These are phyloP conservation scores for Dacryopinax spathularia DNA, from an alignment of 768 basidiomycete species.

Conservation along the genomic window DNA sequence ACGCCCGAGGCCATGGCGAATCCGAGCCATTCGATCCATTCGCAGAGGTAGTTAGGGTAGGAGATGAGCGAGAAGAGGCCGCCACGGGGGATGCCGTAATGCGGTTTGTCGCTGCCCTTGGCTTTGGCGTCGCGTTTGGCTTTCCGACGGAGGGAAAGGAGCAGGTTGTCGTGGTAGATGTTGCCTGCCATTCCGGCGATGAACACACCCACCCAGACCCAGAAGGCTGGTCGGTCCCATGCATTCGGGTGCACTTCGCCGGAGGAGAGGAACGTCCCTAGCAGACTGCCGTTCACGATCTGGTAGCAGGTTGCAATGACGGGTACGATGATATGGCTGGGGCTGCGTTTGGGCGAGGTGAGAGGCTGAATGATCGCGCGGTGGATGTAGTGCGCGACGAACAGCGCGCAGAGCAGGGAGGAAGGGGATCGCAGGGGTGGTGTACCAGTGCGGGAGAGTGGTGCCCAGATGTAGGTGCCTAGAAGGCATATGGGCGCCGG, in stretches of 20 bases:
- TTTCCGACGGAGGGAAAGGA: slow-evolving; percentile 64
- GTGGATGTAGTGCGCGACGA: slow-evolving; percentile 66
- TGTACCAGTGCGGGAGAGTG: slow-evolving; percentile 13
- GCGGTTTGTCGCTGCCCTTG: slow-evolving; percentile 21
- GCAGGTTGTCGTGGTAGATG: slow-evolving; percentile 77
- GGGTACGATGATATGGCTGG: slow-evolving; percentile 53
- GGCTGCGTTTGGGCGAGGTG: slow-evolving; percentile 64
- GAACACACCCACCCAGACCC: slow-evolving; percentile 54
- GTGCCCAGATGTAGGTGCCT: slow-evolving; percentile 16
- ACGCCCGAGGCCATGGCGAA: slow-evolving; percentile 51
- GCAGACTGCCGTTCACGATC: slow-evolving; percentile 49
- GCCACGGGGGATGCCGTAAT: slow-evolving; percentile 72
- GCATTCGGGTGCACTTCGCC: slow-evolving; percentile 36
- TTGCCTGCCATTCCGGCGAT: slow-evolving; percentile 60
- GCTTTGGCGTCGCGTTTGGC: slow-evolving; percentile 28
- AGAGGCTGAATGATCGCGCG: slow-evolving; percentile 69
- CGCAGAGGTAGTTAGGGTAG: slow-evolving; percentile 87
- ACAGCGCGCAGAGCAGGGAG: slow-evolving; percentile 41
- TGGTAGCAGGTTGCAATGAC: slow-evolving; percentile 51
- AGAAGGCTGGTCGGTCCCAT: slow-evolving; percentile 32
- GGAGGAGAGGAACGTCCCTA: slow-evolving; percentile 59
- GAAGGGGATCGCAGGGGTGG: slow-evolving; percentile 22
- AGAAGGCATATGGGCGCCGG: slow-evolving; percentile 15
- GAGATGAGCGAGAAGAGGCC: slow-evolving; percentile 64
- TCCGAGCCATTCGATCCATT: slow-evolving; percentile 90